These are phyloP conservation scores for Lipomyces spencermartinsiae DNA, from an alignment of 805 yeast genomes.

Conservation along the genomic window DNA sequence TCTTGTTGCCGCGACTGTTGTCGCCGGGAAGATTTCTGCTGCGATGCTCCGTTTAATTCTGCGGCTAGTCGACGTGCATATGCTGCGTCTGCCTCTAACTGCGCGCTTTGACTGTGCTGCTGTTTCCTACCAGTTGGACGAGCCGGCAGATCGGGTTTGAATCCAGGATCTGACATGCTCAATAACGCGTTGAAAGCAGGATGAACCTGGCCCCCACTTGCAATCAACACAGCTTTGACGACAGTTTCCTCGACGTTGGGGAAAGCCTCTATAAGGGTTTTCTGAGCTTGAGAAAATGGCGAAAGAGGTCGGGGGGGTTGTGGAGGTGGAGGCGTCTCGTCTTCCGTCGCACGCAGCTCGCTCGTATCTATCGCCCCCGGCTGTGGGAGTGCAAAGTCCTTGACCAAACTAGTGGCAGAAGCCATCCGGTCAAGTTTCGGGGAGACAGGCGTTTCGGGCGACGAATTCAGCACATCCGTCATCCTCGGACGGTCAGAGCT, in stretches of 20 bases:
- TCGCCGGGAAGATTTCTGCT: neutral
- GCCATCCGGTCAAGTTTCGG: constrained; percentile 13
- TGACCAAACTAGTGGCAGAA: neutral
- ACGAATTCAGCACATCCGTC: constrained; percentile 36
- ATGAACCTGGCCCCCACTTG: constrained; percentile 79
- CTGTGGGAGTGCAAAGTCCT: neutral
- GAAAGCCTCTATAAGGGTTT: constrained; percentile 81
- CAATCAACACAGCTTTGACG: constrained; percentile 80
- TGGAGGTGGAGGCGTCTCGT: constrained; percentile 50
- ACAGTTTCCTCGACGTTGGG: constrained; percentile 76
- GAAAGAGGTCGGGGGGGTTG: constrained; percentile 67
- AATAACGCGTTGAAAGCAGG: constrained; percentile 88
- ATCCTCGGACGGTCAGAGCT: constrained; percentile 32
- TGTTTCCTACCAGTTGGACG: constrained; percentile 40
- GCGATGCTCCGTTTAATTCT: constrained; percentile 23
- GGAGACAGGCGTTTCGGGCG: constrained; percentile 31
- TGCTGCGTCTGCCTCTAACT: constrained; percentile 73
- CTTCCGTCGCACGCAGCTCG: constrained; percentile 8
- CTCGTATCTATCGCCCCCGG: neutral
- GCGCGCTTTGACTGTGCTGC: constrained; percentile 49
- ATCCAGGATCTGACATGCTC: constrained; percentile 64
- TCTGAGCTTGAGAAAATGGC: constrained; percentile 59
- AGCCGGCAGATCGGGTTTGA: constrained; percentile 37
- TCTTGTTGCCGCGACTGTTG: constrained; percentile 29
- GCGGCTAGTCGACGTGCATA: constrained; percentile 78